Evolutionary conservation across 768 basidiomycete genomes (phyloP).

Genomic region (Tricholomella constricta): DNA sequence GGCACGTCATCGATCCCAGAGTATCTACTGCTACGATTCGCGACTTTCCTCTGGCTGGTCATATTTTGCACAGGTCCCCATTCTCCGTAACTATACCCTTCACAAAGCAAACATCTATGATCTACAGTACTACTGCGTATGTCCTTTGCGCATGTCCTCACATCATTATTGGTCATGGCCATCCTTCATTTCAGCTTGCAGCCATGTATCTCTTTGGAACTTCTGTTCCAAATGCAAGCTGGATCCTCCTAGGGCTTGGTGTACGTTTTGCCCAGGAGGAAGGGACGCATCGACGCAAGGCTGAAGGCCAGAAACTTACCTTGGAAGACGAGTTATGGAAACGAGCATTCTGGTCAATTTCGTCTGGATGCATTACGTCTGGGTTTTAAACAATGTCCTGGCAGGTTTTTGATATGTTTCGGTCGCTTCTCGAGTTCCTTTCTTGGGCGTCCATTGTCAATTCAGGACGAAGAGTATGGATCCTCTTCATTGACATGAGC

Average conservation of each 20-base stretch:
- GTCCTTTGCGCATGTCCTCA: slow-evolving; percentile 21
- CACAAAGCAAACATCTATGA: slow-evolving; percentile 68
- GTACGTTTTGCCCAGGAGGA: slow-evolving; percentile 76
- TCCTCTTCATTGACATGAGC: slow-evolving; percentile 3
- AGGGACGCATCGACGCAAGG: slow-evolving; percentile 60
- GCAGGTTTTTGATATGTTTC: slow-evolving; percentile 53
- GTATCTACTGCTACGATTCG: slow-evolving; percentile 41
- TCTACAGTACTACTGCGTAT: slow-evolving; percentile 63
- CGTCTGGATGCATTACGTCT: neutral
- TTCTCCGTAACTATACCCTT: slow-evolving; percentile 60
- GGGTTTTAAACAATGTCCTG: neutral
- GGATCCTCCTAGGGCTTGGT: slow-evolving; percentile 69
- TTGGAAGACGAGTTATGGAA: slow-evolving; percentile 75
- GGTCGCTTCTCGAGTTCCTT: slow-evolving; percentile 51
- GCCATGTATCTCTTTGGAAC: slow-evolving; percentile 55
- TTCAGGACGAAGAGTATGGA: slow-evolving; percentile 77
- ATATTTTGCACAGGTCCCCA: slow-evolving; percentile 68
- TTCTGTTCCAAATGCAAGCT: slow-evolving; percentile 60
- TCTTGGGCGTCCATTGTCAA: slow-evolving; percentile 73
- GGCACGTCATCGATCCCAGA: slow-evolving; percentile 56
- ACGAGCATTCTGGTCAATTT: slow-evolving; percentile 59
- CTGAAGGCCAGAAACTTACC: slow-evolving; percentile 32
- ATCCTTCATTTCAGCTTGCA: slow-evolving; percentile 38
- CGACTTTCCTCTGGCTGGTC: slow-evolving; percentile 59
- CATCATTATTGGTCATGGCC: slow-evolving; percentile 9